Conservation (phyloP, 148 eudicot species). For the Dysphania ambrosioides region DNA sequence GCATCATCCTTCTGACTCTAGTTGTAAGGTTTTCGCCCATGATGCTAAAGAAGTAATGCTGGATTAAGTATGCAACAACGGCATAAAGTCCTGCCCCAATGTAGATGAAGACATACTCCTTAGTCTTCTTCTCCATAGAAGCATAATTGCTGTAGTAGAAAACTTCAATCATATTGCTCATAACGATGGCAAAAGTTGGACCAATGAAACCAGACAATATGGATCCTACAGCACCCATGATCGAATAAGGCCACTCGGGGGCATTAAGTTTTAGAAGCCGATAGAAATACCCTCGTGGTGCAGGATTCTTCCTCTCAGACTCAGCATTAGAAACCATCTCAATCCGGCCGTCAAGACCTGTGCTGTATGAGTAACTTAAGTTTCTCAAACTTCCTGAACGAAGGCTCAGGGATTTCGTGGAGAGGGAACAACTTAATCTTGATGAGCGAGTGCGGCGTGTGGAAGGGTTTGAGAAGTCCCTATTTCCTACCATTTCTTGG, state of each 20-base stretch:
- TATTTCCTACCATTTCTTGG: conserved; percentile 96
- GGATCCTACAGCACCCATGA: conserved; percentile 95
- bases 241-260: conserved; percentile 98
- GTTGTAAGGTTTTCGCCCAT: conserved; percentile 99
- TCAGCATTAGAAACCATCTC: conserved; percentile 97
- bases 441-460: conserved; percentile 77
- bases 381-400: conserved; percentile 95
- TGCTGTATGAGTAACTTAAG: conserved; percentile 89
- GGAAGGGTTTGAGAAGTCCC: conserved; percentile 89
- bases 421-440: conserved; percentile 72
- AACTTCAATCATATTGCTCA: conserved; percentile 99
- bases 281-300: conserved; percentile 71
- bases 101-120: conserved; percentile 92
- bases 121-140: conserved; percentile 92
- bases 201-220: conserved; percentile 94
- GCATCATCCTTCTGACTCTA: conserved; percentile 98
- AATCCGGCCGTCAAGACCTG: conserved; percentile 89
- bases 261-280: conserved; percentile 84
- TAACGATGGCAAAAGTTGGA: conserved; percentile 91
- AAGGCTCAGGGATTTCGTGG: conserved; percentile 91
- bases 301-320: conserved; percentile 79
- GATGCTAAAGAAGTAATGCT: conserved; percentile 97
- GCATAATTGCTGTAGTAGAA: conserved; percentile 75
- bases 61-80: conserved; percentile 89
- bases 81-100: conserved; percentile 97